phyloP scores from a whole-genome alignment of 2,329 filamentous ascomycete genomes.

The Eurotiales sp. region DNA sequence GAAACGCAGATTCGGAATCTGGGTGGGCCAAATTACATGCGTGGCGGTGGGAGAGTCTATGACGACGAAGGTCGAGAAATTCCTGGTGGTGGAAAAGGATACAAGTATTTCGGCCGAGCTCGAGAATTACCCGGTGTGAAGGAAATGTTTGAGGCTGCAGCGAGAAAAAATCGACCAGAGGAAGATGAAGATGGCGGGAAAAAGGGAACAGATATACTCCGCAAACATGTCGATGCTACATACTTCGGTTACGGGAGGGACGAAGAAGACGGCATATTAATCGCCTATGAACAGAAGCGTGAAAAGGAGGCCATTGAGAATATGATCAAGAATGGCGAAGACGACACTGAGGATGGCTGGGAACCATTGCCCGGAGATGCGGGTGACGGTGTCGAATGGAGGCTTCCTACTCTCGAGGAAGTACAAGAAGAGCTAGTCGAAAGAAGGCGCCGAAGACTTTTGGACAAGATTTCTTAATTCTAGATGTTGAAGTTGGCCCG shows the following conservation, averaged over 20 bases:
- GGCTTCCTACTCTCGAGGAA: constrained; percentile 78
- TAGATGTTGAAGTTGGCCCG: not conserved
- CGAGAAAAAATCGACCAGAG: constrained; percentile 57
- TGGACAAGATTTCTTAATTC: constrained; percentile 68
- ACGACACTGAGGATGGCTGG: constrained; percentile 66
- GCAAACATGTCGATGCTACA: constrained; percentile 77
- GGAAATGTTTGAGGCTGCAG: constrained; percentile 84
- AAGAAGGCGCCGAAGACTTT: constrained; percentile 71
- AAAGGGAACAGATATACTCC: constrained; percentile 39
- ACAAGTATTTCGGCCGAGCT: constrained; percentile 90
- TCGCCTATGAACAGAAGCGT: constrained; percentile 77
- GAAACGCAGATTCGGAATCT: constrained; percentile 93
- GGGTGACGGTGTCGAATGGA: constrained; percentile 79
- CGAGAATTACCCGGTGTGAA: constrained; percentile 90
- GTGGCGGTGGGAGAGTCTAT: constrained; percentile 65
- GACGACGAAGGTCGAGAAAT: constrained; percentile 72
- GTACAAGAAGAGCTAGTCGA: constrained; percentile 94
- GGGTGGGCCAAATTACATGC: constrained; percentile 97
- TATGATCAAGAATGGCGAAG: constrained; percentile 58
- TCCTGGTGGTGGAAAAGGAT: constrained; percentile 73
- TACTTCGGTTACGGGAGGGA: constrained; percentile 95
- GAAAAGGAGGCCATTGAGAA: constrained; percentile 76
- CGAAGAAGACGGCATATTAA: constrained; percentile 78
- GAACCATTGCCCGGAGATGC: constrained; percentile 80
- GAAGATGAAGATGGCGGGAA: constrained; percentile 59